Evolutionary conservation across 2,329 filamentous ascomycete species (phyloP).

Genomic region (Pestalotiopsis sp.): DNA sequence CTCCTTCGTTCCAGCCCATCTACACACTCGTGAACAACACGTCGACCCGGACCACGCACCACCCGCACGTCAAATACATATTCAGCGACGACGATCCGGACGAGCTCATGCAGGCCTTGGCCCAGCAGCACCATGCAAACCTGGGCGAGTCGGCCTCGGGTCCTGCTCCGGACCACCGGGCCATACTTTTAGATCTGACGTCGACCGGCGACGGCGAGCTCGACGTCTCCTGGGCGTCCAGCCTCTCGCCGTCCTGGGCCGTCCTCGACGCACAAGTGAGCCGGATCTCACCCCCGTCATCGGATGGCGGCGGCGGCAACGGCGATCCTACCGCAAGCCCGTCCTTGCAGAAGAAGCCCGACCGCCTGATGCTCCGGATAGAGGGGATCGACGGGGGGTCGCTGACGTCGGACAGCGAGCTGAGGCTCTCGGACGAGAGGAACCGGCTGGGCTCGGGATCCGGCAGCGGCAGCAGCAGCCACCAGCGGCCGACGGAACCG

Average conservation of each 20-base stretch:
- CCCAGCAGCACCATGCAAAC: constrained; percentile 37
- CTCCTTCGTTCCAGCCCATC: constrained; percentile 70
- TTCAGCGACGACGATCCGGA: constrained; percentile 91
- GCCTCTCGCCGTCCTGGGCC: constrained; percentile 74
- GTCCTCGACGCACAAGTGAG: constrained; percentile 49
- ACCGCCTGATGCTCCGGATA: constrained; percentile 62
- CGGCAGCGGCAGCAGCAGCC: constrained; percentile 32
- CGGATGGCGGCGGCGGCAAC: constrained; percentile 32
- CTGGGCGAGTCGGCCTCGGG: constrained; percentile 30
- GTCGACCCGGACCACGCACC: constrained; percentile 72
- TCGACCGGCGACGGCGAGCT: constrained; percentile 44
- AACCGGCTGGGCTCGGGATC: constrained; percentile 27
- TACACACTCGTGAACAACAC: constrained; percentile 83
- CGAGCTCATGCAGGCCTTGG: constrained; percentile 68
- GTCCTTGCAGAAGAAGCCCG: constrained; percentile 22
- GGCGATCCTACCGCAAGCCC: constrained; percentile 23
- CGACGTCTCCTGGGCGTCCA: constrained; percentile 68
- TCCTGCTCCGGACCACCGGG: constrained; percentile 37
- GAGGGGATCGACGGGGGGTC: constrained; percentile 51
- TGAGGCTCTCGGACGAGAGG: constrained; percentile 24
- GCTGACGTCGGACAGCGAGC: constrained; percentile 37
- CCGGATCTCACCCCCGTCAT: constrained; percentile 38
- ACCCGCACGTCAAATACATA: constrained; percentile 88
- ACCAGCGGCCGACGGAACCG: constrained; percentile 18
- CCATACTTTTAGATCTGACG: constrained; percentile 58